Evolutionary conservation across 768 basidiomycete species (phyloP), one percentile per base, ranked within the genome.

Genomic region (Collybiopsis confluens): DNA sequence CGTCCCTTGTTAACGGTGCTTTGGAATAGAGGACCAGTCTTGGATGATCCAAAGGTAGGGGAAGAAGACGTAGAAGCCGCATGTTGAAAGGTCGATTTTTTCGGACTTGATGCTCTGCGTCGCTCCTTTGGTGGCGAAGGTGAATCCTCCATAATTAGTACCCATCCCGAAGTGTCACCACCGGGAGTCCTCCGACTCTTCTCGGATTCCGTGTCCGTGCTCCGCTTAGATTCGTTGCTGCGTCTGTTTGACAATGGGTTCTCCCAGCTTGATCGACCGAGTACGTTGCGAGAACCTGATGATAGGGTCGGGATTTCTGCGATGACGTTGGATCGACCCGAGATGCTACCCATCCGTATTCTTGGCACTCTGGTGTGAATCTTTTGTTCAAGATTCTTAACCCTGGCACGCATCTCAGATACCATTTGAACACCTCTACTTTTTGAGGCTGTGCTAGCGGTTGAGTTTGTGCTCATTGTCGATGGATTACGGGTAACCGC

Each of bases 361-460:
- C 90, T 80, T 21, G 90, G 91, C 47, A 93, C 90, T 41, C 88
- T 87, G 41, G 89, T 90, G 62, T 92, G 89, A 42, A 93, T 88
- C 69, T 88, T 90, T 70, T 90, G 89, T 62, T 92, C 89, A 36
- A 93, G 70, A 60, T 85, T 88, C 63, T 76, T 83, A 27, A 93
- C 90, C 48, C 88, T 79, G 36, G 89, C 90, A 38, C 92, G 82
- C 87, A 94, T 91, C 65, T 93, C 92, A 21, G 88, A 87, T 4
- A 92, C 90, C 92, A 94, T 93, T 63, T 93, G 90, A 2, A 92
- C 89, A 24, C 90, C 91, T 65, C 84, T 88, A 65, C 80, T 91
- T 72, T 77, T 88, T 3, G 88, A 78, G 11, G 80, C 70, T 2
- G 79, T 78, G 51, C 75, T 75, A 21, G 72, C 64, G 36, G 65